Percentiles rank a stretch among this genome's conserved stretches.
Conservation (phyloP, 805 yeast species). For the Kuraishia molischiana region DNA sequence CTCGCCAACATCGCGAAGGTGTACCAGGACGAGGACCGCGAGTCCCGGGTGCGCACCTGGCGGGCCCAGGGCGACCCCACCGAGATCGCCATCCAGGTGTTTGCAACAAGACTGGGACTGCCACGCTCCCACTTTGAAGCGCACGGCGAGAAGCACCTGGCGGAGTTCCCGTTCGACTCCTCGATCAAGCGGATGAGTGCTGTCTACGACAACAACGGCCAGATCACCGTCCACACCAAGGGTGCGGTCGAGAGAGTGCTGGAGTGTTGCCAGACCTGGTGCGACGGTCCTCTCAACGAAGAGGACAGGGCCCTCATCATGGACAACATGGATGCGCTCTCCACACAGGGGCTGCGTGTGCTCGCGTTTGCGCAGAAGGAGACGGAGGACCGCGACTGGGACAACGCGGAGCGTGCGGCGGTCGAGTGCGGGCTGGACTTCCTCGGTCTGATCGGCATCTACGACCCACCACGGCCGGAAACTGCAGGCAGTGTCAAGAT, state of each 20-base stretch:
- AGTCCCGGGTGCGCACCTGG: slow-evolving; percentile 36
- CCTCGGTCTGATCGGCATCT: slow-evolving; percentile 65
- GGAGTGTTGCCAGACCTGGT: slow-evolving; percentile 46
- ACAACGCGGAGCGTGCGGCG: slow-evolving; percentile 23
- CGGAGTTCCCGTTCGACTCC: slow-evolving; percentile 71
- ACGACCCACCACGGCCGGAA: slow-evolving; percentile 73
- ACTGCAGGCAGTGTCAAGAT: slow-evolving; percentile 52
- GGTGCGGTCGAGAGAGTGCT: slow-evolving; percentile 73
- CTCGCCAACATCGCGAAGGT: slow-evolving; percentile 75
- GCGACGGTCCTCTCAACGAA: slow-evolving; percentile 29
- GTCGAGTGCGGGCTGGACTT: slow-evolving; percentile 48
- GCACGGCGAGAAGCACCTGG: slow-evolving; percentile 30
- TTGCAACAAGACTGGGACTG: slow-evolving; percentile 46
- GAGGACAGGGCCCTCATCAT: slow-evolving; percentile 33
- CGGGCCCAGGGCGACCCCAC: slow-evolving; percentile 85
- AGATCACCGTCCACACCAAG: slow-evolving; percentile 36
- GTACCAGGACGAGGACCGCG: slow-evolving; percentile 35
- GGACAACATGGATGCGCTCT: slow-evolving; percentile 45
- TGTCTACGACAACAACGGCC: slow-evolving; percentile 30
- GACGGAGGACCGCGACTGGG: slow-evolving; percentile 18
- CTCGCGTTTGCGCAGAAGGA: slow-evolving; percentile 54
- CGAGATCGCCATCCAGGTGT: slow-evolving; percentile 80
- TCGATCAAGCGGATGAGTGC: slow-evolving; percentile 67
- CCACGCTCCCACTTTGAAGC: slow-evolving; percentile 31
- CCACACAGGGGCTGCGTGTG: slow-evolving; percentile 62